Conservation (phyloP, 2,329 filamentous ascomycete species). For the Pseudogymnoascus sp. region DNA sequence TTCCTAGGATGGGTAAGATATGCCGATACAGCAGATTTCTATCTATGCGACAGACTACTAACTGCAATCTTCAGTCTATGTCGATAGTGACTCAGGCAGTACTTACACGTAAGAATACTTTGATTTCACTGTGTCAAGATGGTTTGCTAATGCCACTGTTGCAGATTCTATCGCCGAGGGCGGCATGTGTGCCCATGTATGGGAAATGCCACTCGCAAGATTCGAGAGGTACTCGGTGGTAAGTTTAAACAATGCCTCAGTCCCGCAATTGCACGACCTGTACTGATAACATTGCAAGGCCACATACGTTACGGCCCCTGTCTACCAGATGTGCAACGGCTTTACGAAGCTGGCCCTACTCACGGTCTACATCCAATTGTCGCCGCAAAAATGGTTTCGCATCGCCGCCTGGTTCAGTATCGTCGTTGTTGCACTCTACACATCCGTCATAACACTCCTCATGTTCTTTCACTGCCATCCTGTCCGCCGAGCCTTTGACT, state of each 20-base stretch:
- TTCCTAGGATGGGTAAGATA: constrained; percentile 10
- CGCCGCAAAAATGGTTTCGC: constrained; percentile 31
- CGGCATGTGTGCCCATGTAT: constrained; percentile 16
- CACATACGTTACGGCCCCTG: constrained; percentile 14
- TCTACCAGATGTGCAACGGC: constrained; percentile 32
- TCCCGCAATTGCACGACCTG: background rate
- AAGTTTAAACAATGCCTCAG: background rate
- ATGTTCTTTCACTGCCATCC: constrained; percentile 34
- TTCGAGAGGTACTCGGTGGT: constrained; percentile 14
- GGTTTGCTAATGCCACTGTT: background rate
- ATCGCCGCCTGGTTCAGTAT: constrained; percentile 27
- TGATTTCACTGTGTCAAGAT: background rate
- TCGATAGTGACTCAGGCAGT: constrained; percentile 10
- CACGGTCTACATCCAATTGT: constrained; percentile 33
- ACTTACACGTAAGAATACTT: background rate
- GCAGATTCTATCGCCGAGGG: constrained; percentile 2
- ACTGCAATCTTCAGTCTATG: background rate
- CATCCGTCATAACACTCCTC: constrained; percentile 29
- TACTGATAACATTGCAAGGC: constrained; percentile 10
- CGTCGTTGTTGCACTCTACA: constrained; percentile 28
- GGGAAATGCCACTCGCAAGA: constrained; percentile 16
- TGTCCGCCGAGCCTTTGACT: constrained; percentile 29
- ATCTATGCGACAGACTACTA: background rate
- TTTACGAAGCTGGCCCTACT: constrained; percentile 34
- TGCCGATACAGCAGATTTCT: background rate